Base-by-base conservation (phyloP, 2,329 filamentous ascomycete species). In the Orbilia oligospora region DNA sequence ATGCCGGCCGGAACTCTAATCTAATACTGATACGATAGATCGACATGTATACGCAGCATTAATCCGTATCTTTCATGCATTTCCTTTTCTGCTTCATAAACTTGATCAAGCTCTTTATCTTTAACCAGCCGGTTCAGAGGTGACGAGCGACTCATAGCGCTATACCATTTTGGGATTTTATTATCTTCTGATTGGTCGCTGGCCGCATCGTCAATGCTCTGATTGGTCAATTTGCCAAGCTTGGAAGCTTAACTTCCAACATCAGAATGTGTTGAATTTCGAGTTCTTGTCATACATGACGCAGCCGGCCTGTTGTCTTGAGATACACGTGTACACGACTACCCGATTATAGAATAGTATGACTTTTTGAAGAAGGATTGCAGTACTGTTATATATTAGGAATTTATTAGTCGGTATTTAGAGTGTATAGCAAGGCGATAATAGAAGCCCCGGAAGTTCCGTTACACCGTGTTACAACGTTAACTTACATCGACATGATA, bases 211-310 rank as follows among this genome's bases (percentile, higher is more conserved):
- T 33, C 24, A 5, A 33, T 2, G 24, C 16, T 33, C 16, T 55
- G 51, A 55, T 55, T 55, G 51, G 51, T 12, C 27, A 55, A 27
- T 51, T 27, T 16, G 9, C 8, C 14, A 51, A 27, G 12, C 22
- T 48, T 48, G 20, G 16, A 33, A 33, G 22, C 48, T 30, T 55
- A 18, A 33, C 22, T 33, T 55, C 51, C 51, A 55, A 55, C 51
- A 55, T 30, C 22, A 55, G 10, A 33, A 30, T 55, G 51, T 55
- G 51, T 55, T 55, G 51, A 30, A 30, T 33, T 55, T 0, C 51
- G 16, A 33, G 51, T 30, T n/a, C 51, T 18, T 12, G 8, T n/a
- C 51, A 30, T 10, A 55, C 24, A 24, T 30, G 24, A 46, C 20
- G 44, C 24, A 30, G 24, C 51, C 24, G 18, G 24, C 51, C 14